Conservation (phyloP, 768 basidiomycete genomes). For the Rhizopogon vinicolor region DNA sequence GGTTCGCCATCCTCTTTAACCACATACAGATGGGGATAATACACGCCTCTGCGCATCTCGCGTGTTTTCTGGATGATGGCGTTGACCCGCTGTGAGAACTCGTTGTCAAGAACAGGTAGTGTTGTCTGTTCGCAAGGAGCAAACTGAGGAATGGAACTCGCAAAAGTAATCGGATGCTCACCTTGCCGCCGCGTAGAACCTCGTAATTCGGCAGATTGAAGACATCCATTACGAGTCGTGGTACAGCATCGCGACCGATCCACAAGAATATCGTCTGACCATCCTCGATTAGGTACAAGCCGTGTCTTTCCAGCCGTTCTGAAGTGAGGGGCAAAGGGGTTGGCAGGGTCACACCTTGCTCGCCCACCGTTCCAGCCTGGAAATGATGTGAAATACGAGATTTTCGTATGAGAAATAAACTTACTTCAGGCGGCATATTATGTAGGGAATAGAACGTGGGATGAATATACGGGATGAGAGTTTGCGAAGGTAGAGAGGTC, state of each 20-base stretch:
- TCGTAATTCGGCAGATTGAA: constrained; percentile 89
- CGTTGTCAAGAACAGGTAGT: constrained; percentile 85
- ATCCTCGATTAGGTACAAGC: constrained; percentile 95
- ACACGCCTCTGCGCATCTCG: constrained; percentile 89
- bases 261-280: constrained; percentile 97
- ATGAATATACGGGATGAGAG: constrained; percentile 90
- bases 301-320: constrained; percentile 93
- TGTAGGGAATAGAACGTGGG: constrained; percentile 95
- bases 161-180: constrained; percentile 24
- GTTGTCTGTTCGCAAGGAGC: constrained; percentile 53
- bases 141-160: background rate
- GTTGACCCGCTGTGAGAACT: constrained; percentile 94
- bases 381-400: constrained; percentile 4
- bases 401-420: constrained; percentile 7
- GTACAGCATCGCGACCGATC: constrained; percentile 98
- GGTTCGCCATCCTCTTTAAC: constrained; percentile 99
- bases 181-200: constrained; percentile 91
- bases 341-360: constrained; percentile 84
- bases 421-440: constrained; percentile 90
- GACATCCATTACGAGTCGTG: constrained; percentile 89
- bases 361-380: constrained; percentile 88
- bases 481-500: constrained; percentile 86
- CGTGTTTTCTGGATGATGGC: constrained; percentile 92
- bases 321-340: constrained; percentile 86
- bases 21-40: constrained; percentile 90